These are phyloP conservation scores for Ustilago sp. DNA, from an alignment of 1,284 basidiomycete species.

Conservation along the genomic window DNA sequence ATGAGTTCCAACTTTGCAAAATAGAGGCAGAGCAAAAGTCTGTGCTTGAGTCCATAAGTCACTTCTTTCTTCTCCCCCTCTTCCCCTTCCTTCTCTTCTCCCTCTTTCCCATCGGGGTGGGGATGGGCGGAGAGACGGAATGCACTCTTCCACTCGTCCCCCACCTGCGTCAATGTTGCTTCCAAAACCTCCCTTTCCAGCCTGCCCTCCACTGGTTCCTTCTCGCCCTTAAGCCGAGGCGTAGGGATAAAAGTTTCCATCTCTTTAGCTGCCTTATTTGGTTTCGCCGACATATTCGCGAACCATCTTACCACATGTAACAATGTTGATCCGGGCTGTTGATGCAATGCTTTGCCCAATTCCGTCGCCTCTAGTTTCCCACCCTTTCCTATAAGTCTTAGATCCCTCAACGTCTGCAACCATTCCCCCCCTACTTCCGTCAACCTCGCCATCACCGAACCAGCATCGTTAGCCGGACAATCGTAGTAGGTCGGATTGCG, in stretches of 20 bases:
- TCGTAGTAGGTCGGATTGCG: conserved; percentile 91
- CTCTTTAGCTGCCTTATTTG: conserved; percentile 30
- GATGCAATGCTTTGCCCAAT: conserved; percentile 40
- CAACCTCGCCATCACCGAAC: conserved; percentile 36
- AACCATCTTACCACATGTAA: conserved; percentile 46
- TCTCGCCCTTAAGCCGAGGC: conserved; percentile 13
- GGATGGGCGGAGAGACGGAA: conserved; percentile 36
- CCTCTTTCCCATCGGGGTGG: not conserved
- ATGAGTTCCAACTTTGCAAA: conserved; percentile 44
- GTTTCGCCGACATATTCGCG: conserved; percentile 17
- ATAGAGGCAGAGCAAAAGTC: conserved; percentile 40
- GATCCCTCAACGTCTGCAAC: conserved; percentile 25
- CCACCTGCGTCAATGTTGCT: conserved; percentile 33
- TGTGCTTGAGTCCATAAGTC: conserved; percentile 30
- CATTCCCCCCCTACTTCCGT: conserved; percentile 32
- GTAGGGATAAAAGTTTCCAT: conserved; percentile 35
- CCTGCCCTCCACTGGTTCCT: conserved; percentile 5
- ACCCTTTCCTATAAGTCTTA: conserved; percentile 30
- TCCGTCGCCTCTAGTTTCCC: conserved; percentile 20
- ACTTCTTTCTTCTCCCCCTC: conserved; percentile 9
- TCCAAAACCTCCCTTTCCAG: conserved; percentile 28
- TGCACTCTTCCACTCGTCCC: conserved; percentile 44
- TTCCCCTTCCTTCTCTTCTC: conserved; percentile 5
- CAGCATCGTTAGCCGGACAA: conserved; percentile 57
- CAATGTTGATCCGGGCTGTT: conserved; percentile 44